A percentile compares a stretch with the other conserved stretches of the same genome.
These are phyloP conservation scores for Diutina ranongensis DNA, from an alignment of 1,139 yeast species.

Conservation along the genomic window DNA sequence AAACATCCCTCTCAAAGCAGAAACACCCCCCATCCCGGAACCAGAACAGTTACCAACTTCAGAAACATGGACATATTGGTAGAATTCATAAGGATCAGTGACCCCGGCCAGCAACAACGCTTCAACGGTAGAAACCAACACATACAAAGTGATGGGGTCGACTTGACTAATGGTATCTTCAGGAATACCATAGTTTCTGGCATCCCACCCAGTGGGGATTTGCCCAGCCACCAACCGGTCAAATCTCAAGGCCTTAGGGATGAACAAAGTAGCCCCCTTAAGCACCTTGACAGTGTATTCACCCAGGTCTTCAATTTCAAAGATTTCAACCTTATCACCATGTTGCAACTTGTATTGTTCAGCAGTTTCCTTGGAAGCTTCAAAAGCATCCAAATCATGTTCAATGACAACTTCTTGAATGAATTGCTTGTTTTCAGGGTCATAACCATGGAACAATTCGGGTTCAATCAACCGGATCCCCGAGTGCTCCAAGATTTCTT, in stretches of 20 bases:
- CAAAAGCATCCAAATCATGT: conserved; percentile 93
- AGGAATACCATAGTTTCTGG: conserved; percentile 85
- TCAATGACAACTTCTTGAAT: conserved; percentile 93
- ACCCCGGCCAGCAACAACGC: conserved; percentile 90
- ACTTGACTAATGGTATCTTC: conserved; percentile 92
- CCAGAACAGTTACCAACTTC: conserved; percentile 99
- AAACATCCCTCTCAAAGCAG: conserved; percentile 96
- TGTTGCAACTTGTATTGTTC: conserved; percentile 89
- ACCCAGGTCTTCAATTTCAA: conserved; percentile 80
- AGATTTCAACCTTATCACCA: conserved; percentile 87
- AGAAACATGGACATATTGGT: conserved; percentile 94
- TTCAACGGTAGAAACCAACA: conserved; percentile 88
- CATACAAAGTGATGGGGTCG: conserved; percentile 89
- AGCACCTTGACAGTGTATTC: conserved; percentile 83
- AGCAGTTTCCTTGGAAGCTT: conserved; percentile 90
- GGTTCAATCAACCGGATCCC: conserved; percentile 97
- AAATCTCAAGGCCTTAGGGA: conserved; percentile 93
- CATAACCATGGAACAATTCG: conserved; percentile 85
- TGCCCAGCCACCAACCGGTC: conserved; percentile 98
- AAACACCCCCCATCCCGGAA: conserved; percentile 99
- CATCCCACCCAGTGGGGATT: conserved; percentile 98
- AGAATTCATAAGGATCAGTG: conserved; percentile 96
- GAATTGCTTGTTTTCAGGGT: conserved; percentile 86
- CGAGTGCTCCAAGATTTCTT: conserved; percentile 76
- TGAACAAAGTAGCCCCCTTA: conserved; percentile 83